Evolutionary conservation across 176 grass and related monocot species (phyloP), one percentile per base, ranked within the genome.

Genomic region (Phragmites australis): DNA sequence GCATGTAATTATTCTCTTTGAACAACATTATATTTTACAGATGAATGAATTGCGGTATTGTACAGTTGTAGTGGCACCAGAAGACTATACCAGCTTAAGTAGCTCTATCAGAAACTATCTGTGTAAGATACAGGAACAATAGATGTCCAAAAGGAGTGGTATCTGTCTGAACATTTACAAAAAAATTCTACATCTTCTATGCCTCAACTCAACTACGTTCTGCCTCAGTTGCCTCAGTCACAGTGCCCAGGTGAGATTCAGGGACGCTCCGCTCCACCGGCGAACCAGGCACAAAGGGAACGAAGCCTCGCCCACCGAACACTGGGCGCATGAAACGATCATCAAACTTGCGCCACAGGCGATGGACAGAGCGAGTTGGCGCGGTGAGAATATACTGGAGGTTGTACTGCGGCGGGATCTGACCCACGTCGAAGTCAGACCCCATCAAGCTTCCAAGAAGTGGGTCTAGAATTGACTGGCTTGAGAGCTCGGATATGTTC

Each of bases 341-440:
- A 21, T 98, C 92, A 25, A 98, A 94, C 77, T 89, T 94, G 74
- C 95, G 92, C 95, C 95, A 98, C 37, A 91, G 89, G 0, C 75
- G 88, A 63, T 98, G 95, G 49, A 98, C 90, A 0, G 95, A 93
- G 56, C 92, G 92, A 64, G 84, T 90, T 23, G 84, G 91, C 3
- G 85, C 73, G 1, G 88, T 76, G 57, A 98, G 85, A 77, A 94
- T 84, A 53, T 56, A 84, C 52, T 79, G 78, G 25, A 98, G 83
- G 84, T 89, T 88, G 47, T 67, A 67, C 19, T 87, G 88, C 46
- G 76, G 81, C 18, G 87, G 39, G 10, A 77, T 31, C 26, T 88
- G 85, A 12, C 62, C 83, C 16, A 80, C 71, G 48, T 88, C 88
- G 18, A 89, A 72, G 39, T 86, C 76, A 60, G 88, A 89, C 30